These are phyloP conservation scores for Coccomyxa sp. DNA, from an alignment of 139 green algal species.

Conservation along the genomic window DNA sequence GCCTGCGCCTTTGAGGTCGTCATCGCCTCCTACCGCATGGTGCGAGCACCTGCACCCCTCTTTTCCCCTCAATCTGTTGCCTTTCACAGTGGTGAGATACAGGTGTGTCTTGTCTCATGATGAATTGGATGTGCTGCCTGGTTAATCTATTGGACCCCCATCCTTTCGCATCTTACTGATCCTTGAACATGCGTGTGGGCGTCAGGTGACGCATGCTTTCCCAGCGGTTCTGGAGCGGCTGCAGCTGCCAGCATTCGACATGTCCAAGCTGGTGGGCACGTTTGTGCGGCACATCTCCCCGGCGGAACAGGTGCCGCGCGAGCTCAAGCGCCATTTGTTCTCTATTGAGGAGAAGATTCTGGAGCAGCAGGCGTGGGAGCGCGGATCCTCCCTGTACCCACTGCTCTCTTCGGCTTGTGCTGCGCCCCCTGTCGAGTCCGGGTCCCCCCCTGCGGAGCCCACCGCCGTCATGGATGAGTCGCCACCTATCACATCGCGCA, in stretches of 20 bases:
- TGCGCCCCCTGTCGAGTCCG: neutral
- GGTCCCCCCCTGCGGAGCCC: neutral
- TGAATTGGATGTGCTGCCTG: no score
- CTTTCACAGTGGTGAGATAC: neutral
- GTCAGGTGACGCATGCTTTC: slow-evolving; percentile 32
- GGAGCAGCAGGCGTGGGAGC: slow-evolving; percentile 65
- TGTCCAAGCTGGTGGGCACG: slow-evolving; percentile 63
- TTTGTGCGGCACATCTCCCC: slow-evolving; percentile 50
- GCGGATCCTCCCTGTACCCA: slow-evolving; percentile 57
- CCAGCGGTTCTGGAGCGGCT: slow-evolving; percentile 50
- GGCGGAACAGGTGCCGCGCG: slow-evolving; percentile 28
- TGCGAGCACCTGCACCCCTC: neutral
- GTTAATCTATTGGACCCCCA: no score
- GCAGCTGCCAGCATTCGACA: slow-evolving; percentile 65
- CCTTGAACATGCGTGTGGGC: no score
- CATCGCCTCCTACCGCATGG: slow-evolving; percentile 42
- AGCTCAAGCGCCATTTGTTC: slow-evolving; percentile 71
- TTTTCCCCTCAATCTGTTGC: neutral
- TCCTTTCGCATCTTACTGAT: no score
- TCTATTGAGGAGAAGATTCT: slow-evolving; percentile 68
- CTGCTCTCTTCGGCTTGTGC: slow-evolving; percentile 22
- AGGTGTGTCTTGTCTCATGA: neutral
- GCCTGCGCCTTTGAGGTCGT: slow-evolving; percentile 53
- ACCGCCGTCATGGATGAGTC: neutral
- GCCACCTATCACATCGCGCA: no score